Evolutionary conservation across 805 yeast genomes (phyloP), one percentile per base, ranked within the genome.

Genomic region (Kregervanrija pseudodelftensis): DNA sequence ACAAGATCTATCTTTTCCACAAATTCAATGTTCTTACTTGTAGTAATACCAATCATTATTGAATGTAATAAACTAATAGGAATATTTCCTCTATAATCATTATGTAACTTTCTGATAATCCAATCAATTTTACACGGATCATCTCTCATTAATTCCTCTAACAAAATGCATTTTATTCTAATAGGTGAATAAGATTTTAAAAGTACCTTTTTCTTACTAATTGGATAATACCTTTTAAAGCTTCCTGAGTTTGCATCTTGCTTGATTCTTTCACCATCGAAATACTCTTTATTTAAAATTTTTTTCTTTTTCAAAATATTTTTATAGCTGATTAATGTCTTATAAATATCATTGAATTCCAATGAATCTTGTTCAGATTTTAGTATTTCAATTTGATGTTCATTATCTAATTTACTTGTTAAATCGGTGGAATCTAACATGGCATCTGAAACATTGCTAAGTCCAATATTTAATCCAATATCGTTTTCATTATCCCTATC

Each of bases 11-110:
- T 37, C 39, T 59, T 60, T 8, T 51, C 54, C 2, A 38, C 45
- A 36, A 54, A 49, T 5, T 31, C 36, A 14, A 48, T 8, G 8
- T 39, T 11, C 1, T 41, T 34, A 11, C 54, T 45, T 5, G 47
- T 35, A 14, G 60, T 43, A 3, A 58, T 22, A 11, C 60, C 60
- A 16, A 60, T 42, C 52, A 57, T 51, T 10, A 50, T 42, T n/a
- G 58, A 55, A 36, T 60, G 63, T 3, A 60, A 41, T 31, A 61
- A 39, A 2, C 42, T 30, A 3, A 52, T 22, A 17, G 66, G 66
- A 11, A 59, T 46, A 22, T 53, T 52, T 10, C 47, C 44, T 3
- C 47, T 40, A 42, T 57, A 61, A 40, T 59, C 59, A 4, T 14
- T 28, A 45, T 49, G 53, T 17, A 50, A 45, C 36, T 51, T 47